Conservation (phyloP, 768 basidiomycete species). For the Mycena vitilis region DNA sequence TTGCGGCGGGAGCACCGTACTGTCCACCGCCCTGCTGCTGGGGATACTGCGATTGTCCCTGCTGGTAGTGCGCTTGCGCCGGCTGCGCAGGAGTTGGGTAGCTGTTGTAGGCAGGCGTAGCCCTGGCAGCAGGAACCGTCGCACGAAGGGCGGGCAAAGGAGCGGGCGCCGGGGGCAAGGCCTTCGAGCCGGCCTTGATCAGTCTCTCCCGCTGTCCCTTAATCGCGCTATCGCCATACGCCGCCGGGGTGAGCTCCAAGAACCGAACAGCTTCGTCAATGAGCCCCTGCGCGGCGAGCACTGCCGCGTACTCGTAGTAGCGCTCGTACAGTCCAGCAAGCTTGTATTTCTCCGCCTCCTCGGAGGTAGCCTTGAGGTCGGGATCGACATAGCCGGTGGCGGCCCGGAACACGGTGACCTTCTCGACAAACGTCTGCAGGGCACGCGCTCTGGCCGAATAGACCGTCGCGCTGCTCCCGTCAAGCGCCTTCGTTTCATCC, state of each 20-base stretch:
- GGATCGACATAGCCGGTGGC: constrained; percentile 84
- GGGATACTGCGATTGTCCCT: too few species aligned
- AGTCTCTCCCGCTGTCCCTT: constrained; percentile 54
- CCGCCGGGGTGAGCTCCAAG: constrained; percentile 80
- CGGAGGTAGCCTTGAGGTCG: constrained; percentile 63
- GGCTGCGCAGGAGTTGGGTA: constrained; percentile 27
- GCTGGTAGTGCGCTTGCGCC: constrained; percentile 26
- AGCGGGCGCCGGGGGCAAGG: constrained; percentile 15
- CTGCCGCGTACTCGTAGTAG: constrained; percentile 95
- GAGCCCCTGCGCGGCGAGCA: constrained; percentile 91
- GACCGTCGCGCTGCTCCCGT: constrained; percentile 56
- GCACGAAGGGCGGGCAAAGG: constrained; percentile 28
- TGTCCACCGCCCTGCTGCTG: constrained; percentile 10
- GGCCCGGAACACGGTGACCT: constrained; percentile 92
- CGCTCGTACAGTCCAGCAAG: constrained; percentile 89
- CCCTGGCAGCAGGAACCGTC: background rate
- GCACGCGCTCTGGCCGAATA: constrained; percentile 88
- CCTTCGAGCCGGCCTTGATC: constrained; percentile 45
- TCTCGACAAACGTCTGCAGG: constrained; percentile 94
- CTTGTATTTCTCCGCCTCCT: constrained; percentile 74
- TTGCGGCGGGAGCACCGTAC: constrained; percentile 19
- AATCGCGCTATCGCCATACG: constrained; percentile 66
- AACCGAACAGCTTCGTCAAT: constrained; percentile 85
- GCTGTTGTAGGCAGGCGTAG: background rate
- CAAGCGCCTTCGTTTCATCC: constrained; percentile 71